Base-by-base conservation (phyloP, 129 eudicot genomes). In the Solidago caesia region DNA sequence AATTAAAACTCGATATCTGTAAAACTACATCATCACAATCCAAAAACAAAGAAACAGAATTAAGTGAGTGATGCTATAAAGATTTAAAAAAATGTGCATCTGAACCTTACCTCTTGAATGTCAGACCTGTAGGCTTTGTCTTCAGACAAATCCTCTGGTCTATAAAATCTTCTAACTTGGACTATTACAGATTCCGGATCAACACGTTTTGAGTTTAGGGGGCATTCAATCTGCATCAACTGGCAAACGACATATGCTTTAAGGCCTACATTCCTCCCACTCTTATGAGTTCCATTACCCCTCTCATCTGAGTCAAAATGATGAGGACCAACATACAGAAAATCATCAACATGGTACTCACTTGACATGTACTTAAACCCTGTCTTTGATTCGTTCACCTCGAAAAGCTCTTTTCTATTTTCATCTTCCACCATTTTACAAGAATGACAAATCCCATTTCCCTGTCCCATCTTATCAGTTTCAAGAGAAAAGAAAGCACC, bases 201-300 rank as follows among this genome's bases (percentile, higher is more conserved):
- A 70, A 72, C 68, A 48, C 76, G 66, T 76, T 83, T 87, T 14
- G 90, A 46, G 43, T 81, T 72, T 78, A 87, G 84, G 7, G 78
- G 82, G 39, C 43, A 58, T 67, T 77, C 81, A 57, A 91, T 87
- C 27, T 82, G 89, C 44, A 89, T 80, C 75, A 95, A 68, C 62
- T 95, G 97, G 76, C 99, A 89, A 68, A 95, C 64, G 44, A 70
- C 94, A 84, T 84, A 89, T 12, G 97, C 83, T 77, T 84, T 95
- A 58, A 95, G 74, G 60, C 99, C 99, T 69, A 91, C 97, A 75
- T 91, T 95, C 57, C 96, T 95, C 73, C 99, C 96, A 77, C 88
- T 71, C 60, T 85, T 88, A 59, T 83, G 29, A 59, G 90, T 88
- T 73, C 60, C 90, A 63, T 26, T 83, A 6, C 68, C 92, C 78